Evolutionary conservation across 169 alveolate species (phyloP), one percentile per base, ranked within the genome.

Genomic region (Blepharisma undulans): DNA sequence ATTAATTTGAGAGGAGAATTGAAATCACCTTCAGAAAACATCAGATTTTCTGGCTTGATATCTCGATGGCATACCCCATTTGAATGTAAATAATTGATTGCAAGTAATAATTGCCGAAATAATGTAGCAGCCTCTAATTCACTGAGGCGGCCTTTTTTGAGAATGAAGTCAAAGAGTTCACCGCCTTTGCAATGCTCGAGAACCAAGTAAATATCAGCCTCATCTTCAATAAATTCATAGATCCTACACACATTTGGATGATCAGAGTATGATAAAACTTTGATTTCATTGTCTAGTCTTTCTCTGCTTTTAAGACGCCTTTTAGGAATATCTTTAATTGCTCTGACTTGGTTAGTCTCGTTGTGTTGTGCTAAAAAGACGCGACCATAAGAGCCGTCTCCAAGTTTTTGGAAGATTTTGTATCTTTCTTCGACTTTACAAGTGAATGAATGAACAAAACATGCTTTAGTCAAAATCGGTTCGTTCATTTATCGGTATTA

Each of bases 21-120:
- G 32, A 87, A 94, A 76, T 92, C 96, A 60, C 89, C 93, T 72
- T 87, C 90, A 76, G 94, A 88, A 32, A 97, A 92, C 84, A 98
- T 92, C 61, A 98, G 95, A 93, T 98, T 98, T 94, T 98, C 99
- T 14, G 99, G 99, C 92, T 98, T 98, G 88, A 98, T 87, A 94
- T 98, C 99, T 88, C 99, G 94, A 89, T 98, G 99, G 88, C 97
- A 93, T 27, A 98, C 97, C 74, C 96, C 96, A 89, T 97, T 95
- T 30, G 96, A 93, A 89, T 98, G 99, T 76, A 94, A 93, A 93
- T 34, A 79, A 7, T 30, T 78, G 59, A 77, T 71, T n/a, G 91
- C 81, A 27, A 36, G 36, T n/a, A 86, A 19, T 61, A 86, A 25
- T 72, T 86, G 84, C 6, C 27, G 33, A 29, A 86, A 25, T 25